These are phyloP conservation scores for Gastroboletus turbinatus DNA, from an alignment of 1,284 basidiomycete genomes.

Conservation along the genomic window DNA sequence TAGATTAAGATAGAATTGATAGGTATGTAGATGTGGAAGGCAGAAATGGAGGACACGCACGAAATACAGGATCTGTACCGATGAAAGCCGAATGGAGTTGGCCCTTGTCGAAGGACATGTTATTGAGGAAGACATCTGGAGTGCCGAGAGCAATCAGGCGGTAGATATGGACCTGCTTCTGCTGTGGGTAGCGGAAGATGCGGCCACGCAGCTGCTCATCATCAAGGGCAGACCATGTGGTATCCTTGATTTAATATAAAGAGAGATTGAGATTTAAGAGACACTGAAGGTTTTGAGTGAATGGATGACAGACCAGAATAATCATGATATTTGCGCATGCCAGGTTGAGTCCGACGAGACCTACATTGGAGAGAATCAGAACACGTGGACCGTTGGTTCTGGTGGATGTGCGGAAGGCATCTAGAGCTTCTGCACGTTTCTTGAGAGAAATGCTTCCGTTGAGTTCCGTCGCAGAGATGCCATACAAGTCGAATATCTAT, in stretches of 20 bases:
- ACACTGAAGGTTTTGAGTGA: too few relatives aligned
- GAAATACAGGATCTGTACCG: not conserved
- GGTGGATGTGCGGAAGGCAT: not conserved
- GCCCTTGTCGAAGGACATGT: conserved; percentile 12
- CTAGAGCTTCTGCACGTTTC: not conserved
- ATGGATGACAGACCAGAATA: not conserved
- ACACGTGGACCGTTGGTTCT: not conserved
- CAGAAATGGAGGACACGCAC: too few relatives aligned
- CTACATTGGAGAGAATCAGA: not conserved
- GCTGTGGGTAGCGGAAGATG: conserved; percentile 15
- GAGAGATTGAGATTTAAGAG: too few relatives aligned
- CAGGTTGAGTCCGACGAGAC: not conserved
- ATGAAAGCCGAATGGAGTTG: not conserved
- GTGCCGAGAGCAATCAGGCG: conserved; percentile 7
- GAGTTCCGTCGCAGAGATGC: not conserved
- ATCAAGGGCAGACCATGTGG: conserved; percentile 19
- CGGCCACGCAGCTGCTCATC: conserved; percentile 20
- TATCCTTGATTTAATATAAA: conserved; percentile 20
- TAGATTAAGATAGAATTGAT: too few relatives aligned
- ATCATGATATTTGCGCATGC: not conserved
- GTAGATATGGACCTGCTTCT: conserved; percentile 18
- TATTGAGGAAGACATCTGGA: conserved; percentile 11
- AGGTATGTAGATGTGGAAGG: too few relatives aligned
- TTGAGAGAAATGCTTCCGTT: not conserved
- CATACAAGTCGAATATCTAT: too few relatives aligned